A percentile compares a stretch with the other conserved stretches of the same genome.
phyloP scores from a whole-genome alignment of 2,329 filamentous ascomycete genomes.

The Phialophora verrucosa region DNA sequence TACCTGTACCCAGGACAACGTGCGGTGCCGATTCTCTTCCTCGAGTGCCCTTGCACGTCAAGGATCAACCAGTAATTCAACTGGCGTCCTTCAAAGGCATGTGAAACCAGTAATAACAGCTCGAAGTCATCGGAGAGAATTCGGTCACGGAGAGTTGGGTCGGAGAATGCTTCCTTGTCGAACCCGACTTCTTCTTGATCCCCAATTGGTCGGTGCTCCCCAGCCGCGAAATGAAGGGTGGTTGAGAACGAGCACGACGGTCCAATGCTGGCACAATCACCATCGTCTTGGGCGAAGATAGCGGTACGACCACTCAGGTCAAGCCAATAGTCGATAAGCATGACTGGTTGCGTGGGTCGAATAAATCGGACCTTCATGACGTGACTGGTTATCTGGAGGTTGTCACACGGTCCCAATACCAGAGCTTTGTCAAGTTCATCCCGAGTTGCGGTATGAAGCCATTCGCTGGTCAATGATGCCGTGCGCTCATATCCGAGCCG shows the following conservation, averaged over 20 bases:
- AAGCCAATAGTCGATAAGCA: constrained; percentile 12
- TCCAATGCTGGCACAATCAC: not conserved
- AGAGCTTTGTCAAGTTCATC: not conserved
- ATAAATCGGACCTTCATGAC: constrained; percentile 7
- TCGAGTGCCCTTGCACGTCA: not conserved
- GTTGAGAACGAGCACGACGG: not conserved
- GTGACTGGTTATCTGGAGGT: constrained; percentile 12
- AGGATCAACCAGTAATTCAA: constrained; percentile 12
- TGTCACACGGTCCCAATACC: not conserved
- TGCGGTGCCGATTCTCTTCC: constrained; percentile 13
- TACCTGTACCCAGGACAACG: constrained; percentile 4
- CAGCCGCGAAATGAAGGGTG: constrained; percentile 1
- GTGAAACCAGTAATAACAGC: constrained; percentile 7
- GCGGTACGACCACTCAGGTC: not conserved
- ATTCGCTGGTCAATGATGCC: not conserved
- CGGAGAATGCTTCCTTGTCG: constrained; percentile 12
- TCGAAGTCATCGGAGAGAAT: constrained; percentile 9
- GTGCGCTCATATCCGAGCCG: not conserved
- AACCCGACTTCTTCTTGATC: constrained; percentile 10
- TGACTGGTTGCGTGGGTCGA: constrained; percentile 7
- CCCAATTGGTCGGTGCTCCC: constrained; percentile 4
- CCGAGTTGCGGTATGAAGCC: not conserved
- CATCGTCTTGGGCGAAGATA: not conserved
- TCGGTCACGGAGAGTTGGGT: constrained; percentile 4
- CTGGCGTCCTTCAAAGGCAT: constrained; percentile 9